Base-by-base conservation (phyloP, 2,329 filamentous ascomycete species). In the Cladosporium sp. region DNA sequence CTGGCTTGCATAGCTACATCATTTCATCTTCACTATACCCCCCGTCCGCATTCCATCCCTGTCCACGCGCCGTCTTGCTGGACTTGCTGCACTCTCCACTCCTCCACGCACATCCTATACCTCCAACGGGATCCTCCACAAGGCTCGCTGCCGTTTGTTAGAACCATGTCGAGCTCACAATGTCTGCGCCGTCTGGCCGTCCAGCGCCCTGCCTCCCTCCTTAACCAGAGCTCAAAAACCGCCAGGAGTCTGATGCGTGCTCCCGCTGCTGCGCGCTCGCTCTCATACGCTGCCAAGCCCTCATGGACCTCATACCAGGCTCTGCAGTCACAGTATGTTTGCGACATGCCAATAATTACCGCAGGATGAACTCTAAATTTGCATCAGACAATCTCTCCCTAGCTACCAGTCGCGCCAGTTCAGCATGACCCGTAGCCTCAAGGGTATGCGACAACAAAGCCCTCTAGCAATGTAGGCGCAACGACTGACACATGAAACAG, bases 81-180 rank as follows among this genome's bases (percentile, higher is more conserved):
- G 51, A 42, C 55, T 36, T 15, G n/a, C 44, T 20, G 36, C 37
- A 48, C 58, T 60, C 66, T 57, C 63, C 65, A 63, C 65, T 62
- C n/a, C 45, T 60, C 60, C 15, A 35, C 20, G 25, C 51, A 15
- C 9, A 32, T 32, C 28, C 8, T 32, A 4, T 22, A 12, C 37
- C 8, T 39, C 39, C 10, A 42, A 28, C 28, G 20, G 35, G n/a
- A 28, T 35, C 28, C 24, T 20, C n/a, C 62, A 32, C 28, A 64
- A 63, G 63, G 61, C 64, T 61, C 48, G 45, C 54, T 63, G 64
- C 65, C 65, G 62, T 64, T 64, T 66, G 60, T 65, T 20, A 56
- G 37, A 53, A 59, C 49, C 66, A 73, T 73, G 71, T 70, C 69
- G 64, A 71, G 69, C 66, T 70, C 70, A 58, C 70, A 71, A 67